Evolutionary conservation across 257 asterid genomes (phyloP), one percentile per base, ranked within the genome.

Genomic region (Datura wrightii): DNA sequence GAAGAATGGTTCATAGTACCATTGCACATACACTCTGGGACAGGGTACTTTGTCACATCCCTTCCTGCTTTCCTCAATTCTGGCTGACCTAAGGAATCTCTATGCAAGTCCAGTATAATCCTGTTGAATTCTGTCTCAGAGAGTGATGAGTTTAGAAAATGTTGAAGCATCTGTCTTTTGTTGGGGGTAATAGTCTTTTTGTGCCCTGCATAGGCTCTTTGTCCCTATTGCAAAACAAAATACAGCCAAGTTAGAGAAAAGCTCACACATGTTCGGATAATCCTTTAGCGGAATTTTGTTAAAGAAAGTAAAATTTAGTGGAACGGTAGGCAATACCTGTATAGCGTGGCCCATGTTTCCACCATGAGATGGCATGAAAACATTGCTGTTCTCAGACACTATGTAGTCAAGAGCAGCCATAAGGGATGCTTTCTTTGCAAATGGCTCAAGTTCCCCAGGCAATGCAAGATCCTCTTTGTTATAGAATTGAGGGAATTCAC

Each of bases 341-440:
- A 96, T 90, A 48, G 97, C 97, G 5, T 92, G 99, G 46, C 98
- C 98, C 99, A 96, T 94, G 80, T 96, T 94, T 85, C 99, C 98
- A 31, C 99, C 99, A 85, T 96, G 99, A 56, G 99, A 96, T 16
- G 97, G 97, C 99, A 96, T 96, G 96, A 94, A 94, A 3, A 93
- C 98, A 74, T 96, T 93, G 84, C 99, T 94, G 19, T 89, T 91
- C 90, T 93, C 98, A 1, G 96, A 93, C 6, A 96, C 95, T 14
- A 94, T 92, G 74, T 92, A 92, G 67, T 96, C 99, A n/a, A 96
- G 89, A n/a, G 98, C 98, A 63, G 98, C 97, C 95, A 94, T 88
- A 54, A 93, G 7, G 1, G 98, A 96, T 44, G 97, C 96, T 86
- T 92, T 93, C 78, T 89, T 90, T 16, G 88, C 84, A 85, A 92